Evolutionary conservation across 306 rosid genomes (phyloP).

Genomic region (Begonia peltatifolia): DNA sequence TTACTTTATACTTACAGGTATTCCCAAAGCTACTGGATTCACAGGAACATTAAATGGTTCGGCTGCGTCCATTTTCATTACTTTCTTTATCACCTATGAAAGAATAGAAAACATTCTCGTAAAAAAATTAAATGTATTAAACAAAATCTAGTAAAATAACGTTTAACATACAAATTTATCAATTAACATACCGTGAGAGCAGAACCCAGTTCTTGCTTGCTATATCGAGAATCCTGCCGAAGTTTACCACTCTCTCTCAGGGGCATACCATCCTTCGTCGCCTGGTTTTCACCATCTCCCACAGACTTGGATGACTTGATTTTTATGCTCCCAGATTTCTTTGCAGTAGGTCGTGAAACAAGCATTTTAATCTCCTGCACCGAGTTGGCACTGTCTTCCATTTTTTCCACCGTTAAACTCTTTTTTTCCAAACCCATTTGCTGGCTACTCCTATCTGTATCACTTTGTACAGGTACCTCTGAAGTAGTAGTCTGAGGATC

Average conservation of each 20-base stretch:
- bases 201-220: no score
- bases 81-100: slow-evolving; percentile 66
- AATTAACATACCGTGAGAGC: no score
- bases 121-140: no score
- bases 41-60: slow-evolving; percentile 95
- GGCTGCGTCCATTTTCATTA: slow-evolving; percentile 96
- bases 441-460: slow-evolving; percentile 74
- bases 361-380: slow-evolving; percentile 15
- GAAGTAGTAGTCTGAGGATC: slow-evolving; percentile 61
- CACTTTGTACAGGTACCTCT: slow-evolving; percentile 67
- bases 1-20: slow-evolving; percentile 23
- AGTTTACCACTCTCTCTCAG: no score
- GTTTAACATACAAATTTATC: no score
- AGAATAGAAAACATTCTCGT: background rate
- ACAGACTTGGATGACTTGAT: slow-evolving; percentile 58
- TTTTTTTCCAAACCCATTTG: slow-evolving; percentile 51
- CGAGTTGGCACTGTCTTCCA: slow-evolving; percentile 72
- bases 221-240: no score
- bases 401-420: slow-evolving; percentile 30
- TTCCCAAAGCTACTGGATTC: slow-evolving; percentile 86
- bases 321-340: slow-evolving; percentile 58
- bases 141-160: no score
- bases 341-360: slow-evolving; percentile 9
- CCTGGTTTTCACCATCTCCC: slow-evolving; percentile 34
- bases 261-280: no score